Evolutionary conservation across 1,284 basidiomycete species (phyloP).

Genomic region (Pulveroboletus ridleyi): DNA sequence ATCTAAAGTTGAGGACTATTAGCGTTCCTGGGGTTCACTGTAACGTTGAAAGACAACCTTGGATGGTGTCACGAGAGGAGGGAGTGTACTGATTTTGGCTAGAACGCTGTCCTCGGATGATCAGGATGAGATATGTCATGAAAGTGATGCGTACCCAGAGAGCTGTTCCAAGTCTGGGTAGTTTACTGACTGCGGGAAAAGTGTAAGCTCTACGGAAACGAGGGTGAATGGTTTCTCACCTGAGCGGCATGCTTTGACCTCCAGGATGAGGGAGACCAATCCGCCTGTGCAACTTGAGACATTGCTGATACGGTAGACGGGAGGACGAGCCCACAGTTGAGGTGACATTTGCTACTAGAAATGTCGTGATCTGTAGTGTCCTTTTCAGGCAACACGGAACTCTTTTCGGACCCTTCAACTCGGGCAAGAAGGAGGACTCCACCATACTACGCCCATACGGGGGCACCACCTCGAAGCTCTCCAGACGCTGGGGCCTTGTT

Average conservation of each 20-base stretch:
- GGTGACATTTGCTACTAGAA: too few relatives aligned
- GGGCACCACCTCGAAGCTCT: too few relatives aligned
- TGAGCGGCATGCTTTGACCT: constrained; percentile 56
- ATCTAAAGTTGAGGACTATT: constrained; percentile 58
- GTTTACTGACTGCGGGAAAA: constrained; percentile 37
- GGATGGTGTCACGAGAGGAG: constrained; percentile 88
- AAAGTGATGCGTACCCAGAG: constrained; percentile 34
- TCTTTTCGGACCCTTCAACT: too few relatives aligned
- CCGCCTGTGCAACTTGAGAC: constrained; percentile 11
- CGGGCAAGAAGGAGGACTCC: too few relatives aligned
- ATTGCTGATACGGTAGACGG: constrained; percentile 16
- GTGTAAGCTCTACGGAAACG: constrained; percentile 2
- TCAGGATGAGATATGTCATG: constrained; percentile 1
- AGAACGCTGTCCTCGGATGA: constrained; percentile 60
- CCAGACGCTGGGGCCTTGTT: too few relatives aligned
- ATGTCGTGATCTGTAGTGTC: too few relatives aligned
- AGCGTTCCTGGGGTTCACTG: constrained; percentile 4
- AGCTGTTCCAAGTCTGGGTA: constrained; percentile 45
- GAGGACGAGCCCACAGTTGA: neutral
- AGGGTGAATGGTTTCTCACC: constrained; percentile 36
- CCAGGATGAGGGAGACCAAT: constrained; percentile 63
- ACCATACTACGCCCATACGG: too few relatives aligned
- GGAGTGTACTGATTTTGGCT: constrained; percentile 76
- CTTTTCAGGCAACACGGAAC: too few relatives aligned
- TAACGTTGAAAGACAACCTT: constrained; percentile 61